These are phyloP conservation scores for Nelumbo lutea DNA, from an alignment of 164 flowering plant genomes.

Conservation along the genomic window DNA sequence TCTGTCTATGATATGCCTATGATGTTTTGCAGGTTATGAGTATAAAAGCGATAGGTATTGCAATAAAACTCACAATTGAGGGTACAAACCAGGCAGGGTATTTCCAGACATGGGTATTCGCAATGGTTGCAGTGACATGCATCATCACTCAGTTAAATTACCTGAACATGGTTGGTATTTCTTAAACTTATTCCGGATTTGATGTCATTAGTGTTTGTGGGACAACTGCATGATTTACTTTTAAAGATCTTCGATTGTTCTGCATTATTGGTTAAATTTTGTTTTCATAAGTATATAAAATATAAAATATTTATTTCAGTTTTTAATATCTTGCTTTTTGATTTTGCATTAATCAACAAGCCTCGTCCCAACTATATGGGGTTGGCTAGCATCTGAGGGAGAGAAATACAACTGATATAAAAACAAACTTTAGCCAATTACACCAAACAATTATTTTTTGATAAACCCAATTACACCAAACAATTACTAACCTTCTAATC, in stretches of 20 bases:
- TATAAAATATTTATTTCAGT: too few relatives aligned
- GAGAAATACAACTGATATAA: too few relatives aligned
- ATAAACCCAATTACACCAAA: too few relatives aligned
- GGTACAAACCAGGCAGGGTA: slow-evolving; percentile 56
- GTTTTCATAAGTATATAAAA: too few relatives aligned
- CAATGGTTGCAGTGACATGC: slow-evolving; percentile 66
- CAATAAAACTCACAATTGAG: slow-evolving; percentile 85
- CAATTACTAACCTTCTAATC: too few relatives aligned
- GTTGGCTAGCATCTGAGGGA: too few relatives aligned
- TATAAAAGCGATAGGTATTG: slow-evolving; percentile 88
- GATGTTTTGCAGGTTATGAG: slow-evolving; percentile 76
- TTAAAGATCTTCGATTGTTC: neutral
- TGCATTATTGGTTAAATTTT: neutral
- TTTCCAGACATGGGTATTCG: slow-evolving; percentile 84
- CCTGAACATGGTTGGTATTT: slow-evolving; percentile 72
- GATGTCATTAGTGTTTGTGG: neutral
- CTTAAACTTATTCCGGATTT: neutral
- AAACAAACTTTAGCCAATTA: too few relatives aligned
- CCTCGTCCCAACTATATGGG: too few relatives aligned
- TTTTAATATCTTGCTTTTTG: too few relatives aligned
- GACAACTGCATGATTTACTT: neutral
- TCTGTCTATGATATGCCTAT: neutral
- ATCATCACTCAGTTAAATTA: slow-evolving; percentile 80
- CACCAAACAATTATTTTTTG: too few relatives aligned
- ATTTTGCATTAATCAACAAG: too few relatives aligned